Evolutionary conservation across 2,329 filamentous ascomycete genomes (phyloP), one percentile per base, ranked within the genome.

Genomic region (Macrophomina phaseolina): DNA sequence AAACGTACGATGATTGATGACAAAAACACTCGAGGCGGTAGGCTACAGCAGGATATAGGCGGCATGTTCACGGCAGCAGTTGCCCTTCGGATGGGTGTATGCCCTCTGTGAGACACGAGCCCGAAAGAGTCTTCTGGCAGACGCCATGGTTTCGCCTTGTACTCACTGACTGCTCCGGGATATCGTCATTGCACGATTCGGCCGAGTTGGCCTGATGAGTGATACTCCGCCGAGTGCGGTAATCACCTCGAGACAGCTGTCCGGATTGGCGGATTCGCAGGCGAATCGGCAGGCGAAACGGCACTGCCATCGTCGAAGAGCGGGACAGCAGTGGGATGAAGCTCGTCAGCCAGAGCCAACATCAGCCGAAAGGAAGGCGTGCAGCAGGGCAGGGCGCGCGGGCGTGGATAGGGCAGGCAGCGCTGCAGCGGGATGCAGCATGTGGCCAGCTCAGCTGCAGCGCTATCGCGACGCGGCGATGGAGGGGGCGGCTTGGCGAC

Each of bases 61-160:
- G 49, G 30, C 4, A 30, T 30, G 11, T 14, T 5, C 30, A 53
- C 49, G 49, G 49, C 16, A 53, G 49, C 49, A 53, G 49, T 53
- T 34, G 4, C 28, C 49, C 28, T 30, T 11, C 14, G 23, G 3
- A 11, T 51, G 6, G 18, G 4, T 51, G 1, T 51, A 30, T 30
- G 16, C 11, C 18, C 23, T 7, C 7, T 30, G 9, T 30, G 18
- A 9, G 48, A 51, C 48, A 51, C 48, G 23, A 51, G 48, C 48
- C 23, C 23, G 23, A 23, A 23, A 23, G 23, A 23, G 23, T 23
- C 23, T 51, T 34, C 16, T 38, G 52, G 28, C 51, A 55, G 32
- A 32, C 32, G 52, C 52, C 52, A 55, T 34, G 32, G 52, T 55
- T 55, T 40, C 52, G 52, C 52, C 52, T 16, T 55, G 52, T 23